Evolutionary conservation across 129 eudicot species (phyloP), one percentile per base, ranked within the genome.

Genomic region (Erigeron canadensis): DNA sequence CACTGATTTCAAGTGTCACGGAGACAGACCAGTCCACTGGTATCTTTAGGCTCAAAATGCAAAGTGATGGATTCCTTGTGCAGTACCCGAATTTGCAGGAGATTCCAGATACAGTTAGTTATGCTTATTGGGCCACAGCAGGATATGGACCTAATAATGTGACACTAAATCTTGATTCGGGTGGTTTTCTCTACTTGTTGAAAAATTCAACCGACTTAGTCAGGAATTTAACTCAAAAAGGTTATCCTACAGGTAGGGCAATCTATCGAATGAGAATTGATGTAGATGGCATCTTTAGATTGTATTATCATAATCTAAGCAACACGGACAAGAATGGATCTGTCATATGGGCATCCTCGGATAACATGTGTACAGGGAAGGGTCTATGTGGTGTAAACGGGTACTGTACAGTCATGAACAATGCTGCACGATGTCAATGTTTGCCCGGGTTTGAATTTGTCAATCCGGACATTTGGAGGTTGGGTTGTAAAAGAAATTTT

Each of bases 1-100:
- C 5, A 1, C 64, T 84, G 41, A 74, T 10, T 55, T 72, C 83
- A 3, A 77, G 73, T 61, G 69, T 73, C 61, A 73, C 81, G 6
- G 37, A 39, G 22, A 17, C 53, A 8, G 59, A 81, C 63, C 67
- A 67, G 41, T 64, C 75, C 10, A 17, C 48, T 40, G 88, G 83
- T 77, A 70, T 63, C 8, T 84, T 84, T 69, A 47, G 21, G 7
- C 88, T 87, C 19, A 6, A 0, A 1, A 84, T 87, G 92, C 86
- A 84, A 73, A 8, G 0, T 1, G 88, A 87, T 58, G 88, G 88
- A 2, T 10, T 81, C 72, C 92, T 86, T 6, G 88, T 81, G 22
- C 65, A 28, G 47, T 81, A 79, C 28, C 88, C 92, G 9, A 57
- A 45, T 34, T 22, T 48, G 4, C 2, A 3, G 12, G 65, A 47